Conservation (phyloP, 148 eudicot genomes). For the Silene conica region DNA sequence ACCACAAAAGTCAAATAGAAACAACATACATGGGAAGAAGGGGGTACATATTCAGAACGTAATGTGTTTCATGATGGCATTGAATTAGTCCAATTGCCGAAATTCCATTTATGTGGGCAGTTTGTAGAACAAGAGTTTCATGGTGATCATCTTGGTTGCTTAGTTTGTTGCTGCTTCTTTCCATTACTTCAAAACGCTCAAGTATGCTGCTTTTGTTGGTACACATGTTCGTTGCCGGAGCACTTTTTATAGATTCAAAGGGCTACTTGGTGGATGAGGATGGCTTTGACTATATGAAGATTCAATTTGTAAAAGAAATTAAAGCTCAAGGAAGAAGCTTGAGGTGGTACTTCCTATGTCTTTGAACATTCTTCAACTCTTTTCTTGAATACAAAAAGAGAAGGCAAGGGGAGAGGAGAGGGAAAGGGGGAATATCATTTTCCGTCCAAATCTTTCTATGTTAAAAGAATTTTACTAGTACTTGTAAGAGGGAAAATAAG, state of each 20-base stretch:
- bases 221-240: constrained; percentile 17
- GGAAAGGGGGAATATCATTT: not conserved
- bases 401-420: not conserved
- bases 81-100: not conserved
- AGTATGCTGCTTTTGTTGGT: not conserved
- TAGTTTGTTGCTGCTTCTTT: not conserved
- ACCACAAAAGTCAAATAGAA: not conserved
- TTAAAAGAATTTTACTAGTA: too few species aligned
- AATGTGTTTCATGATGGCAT: not conserved
- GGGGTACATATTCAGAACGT: not conserved
- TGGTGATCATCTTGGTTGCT: not conserved
- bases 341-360: constrained; percentile 46
- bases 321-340: constrained; percentile 88
- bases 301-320: constrained; percentile 78
- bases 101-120: not conserved
- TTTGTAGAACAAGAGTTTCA: not conserved
- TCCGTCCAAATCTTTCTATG: too few species aligned
- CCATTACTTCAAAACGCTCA: not conserved
- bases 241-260: constrained; percentile 65
- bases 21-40: not conserved
- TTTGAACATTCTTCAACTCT: not conserved
- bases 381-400: not conserved
- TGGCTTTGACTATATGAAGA: constrained; percentile 85
- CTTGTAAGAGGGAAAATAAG: too few species aligned
- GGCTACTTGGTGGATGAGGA: constrained; percentile 99